These are phyloP conservation scores for Tetrapisispora namnaoensis DNA, from an alignment of 805 yeast species.

Conservation along the genomic window DNA sequence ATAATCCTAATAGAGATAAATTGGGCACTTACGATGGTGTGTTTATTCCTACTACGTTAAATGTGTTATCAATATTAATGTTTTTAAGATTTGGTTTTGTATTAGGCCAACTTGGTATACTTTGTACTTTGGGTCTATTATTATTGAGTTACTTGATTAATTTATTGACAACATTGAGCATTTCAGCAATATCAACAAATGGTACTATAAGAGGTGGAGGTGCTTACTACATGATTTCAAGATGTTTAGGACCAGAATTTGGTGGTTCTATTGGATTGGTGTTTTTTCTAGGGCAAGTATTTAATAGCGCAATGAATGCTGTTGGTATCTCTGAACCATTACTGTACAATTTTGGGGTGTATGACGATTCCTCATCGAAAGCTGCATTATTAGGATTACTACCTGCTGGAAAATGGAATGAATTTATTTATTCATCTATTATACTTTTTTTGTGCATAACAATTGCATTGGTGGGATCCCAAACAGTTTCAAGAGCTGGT, in stretches of 20 bases:
- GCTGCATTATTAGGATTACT: constrained; percentile 38
- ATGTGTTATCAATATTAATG: constrained; percentile 90
- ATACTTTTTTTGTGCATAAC: constrained; percentile 63
- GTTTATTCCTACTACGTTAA: constrained; percentile 85
- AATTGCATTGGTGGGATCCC: constrained; percentile 72
- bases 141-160: constrained; percentile 70
- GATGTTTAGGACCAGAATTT: constrained; percentile 94
- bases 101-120: constrained; percentile 85
- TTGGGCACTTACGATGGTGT: constrained; percentile 82
- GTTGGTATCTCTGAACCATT: constrained; percentile 93
- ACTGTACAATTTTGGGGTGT: constrained; percentile 60
- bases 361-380: constrained; percentile 38
- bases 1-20: constrained; percentile 35
- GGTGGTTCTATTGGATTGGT: constrained; percentile 97
- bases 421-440: constrained; percentile 59
- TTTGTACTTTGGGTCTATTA: constrained; percentile 63
- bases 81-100: constrained; percentile 92
- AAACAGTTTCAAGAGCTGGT: constrained; percentile 75
- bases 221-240: constrained; percentile 92
- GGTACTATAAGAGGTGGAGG: constrained; percentile 98
- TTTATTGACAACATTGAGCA: constrained; percentile 75
- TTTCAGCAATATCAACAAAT: constrained; percentile 93
- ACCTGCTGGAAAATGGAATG: constrained; percentile 64
- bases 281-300: constrained; percentile 87
- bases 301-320: constrained; percentile 85